A percentile compares a stretch with the other conserved stretches of the same genome.
phyloP scores from a whole-genome alignment of 257 asterid species.

The Linaria vulgaris region DNA sequence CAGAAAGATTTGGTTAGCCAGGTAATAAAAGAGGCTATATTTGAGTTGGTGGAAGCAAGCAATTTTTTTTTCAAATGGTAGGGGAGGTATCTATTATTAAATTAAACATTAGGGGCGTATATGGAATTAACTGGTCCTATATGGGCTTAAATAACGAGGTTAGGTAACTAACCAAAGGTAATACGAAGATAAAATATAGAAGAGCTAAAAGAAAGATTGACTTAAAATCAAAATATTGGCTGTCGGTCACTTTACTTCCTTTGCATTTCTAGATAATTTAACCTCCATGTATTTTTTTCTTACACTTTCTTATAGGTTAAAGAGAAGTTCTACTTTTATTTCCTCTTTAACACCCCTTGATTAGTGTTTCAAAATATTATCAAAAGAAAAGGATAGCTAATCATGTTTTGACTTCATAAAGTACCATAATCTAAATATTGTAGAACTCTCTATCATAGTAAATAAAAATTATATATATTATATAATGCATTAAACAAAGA shows the following conservation, averaged over 20 bases:
- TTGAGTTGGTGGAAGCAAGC: no score
- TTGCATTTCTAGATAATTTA: background rate
- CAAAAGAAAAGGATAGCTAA: background rate
- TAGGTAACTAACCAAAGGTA: background rate
- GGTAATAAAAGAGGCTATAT: no score
- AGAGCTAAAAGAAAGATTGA: background rate
- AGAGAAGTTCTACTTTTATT: background rate
- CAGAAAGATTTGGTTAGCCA: no score
- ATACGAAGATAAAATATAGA: background rate
- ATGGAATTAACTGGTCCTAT: no score
- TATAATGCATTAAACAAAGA: background rate
- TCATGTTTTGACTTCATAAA: background rate
- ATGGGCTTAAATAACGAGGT: no score
- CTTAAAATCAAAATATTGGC: background rate
- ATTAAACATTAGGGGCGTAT: background rate
- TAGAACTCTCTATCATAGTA: background rate
- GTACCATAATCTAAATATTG: no score
- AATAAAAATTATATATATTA: background rate
- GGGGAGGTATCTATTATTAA: no score
- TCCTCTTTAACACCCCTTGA: background rate
- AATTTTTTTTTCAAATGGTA: no score
- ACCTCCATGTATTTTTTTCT: background rate
- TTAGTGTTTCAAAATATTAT: background rate
- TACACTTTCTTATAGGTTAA: background rate
- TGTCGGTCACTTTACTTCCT: background rate